Evolutionary conservation across 2,329 filamentous ascomycete genomes (phyloP).

Genomic region (Apiospora saccharicola): DNA sequence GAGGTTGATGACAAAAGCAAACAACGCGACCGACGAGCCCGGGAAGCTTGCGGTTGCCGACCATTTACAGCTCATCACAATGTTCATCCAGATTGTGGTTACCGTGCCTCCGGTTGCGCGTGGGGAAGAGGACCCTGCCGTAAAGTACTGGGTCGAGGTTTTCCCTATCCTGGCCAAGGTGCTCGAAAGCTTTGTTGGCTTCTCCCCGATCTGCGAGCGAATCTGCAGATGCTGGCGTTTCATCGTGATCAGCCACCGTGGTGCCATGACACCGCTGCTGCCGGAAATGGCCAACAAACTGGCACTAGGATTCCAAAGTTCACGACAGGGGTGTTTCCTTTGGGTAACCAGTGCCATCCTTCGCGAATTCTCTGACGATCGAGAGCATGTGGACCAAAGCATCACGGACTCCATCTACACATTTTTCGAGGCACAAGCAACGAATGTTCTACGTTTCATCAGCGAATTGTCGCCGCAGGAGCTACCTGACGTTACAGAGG

Average conservation of each 20-base stretch:
- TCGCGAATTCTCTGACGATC: conserved; percentile 91
- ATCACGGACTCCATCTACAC: conserved; percentile 88
- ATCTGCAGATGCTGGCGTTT: conserved; percentile 95
- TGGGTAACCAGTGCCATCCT: conserved; percentile 97
- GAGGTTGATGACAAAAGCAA: conserved; percentile 85
- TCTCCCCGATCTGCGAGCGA: conserved; percentile 88
- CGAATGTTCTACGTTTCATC: conserved; percentile 87
- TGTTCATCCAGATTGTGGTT: conserved; percentile 80
- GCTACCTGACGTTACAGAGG: conserved; percentile 86
- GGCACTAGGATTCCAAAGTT: conserved; percentile 82
- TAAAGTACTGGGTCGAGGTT: conserved; percentile 95
- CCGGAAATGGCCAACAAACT: conserved; percentile 88
- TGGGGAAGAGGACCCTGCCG: conserved; percentile 82
- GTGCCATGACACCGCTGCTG: conserved; percentile 84
- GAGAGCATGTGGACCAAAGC: conserved; percentile 81
- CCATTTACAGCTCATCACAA: conserved; percentile 89
- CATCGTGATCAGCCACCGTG: conserved; percentile 96
- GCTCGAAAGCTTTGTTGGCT: conserved; percentile 85
- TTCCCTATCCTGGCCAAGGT: conserved; percentile 88
- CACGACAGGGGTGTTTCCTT: conserved; percentile 94
- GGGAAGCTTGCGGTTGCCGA: conserved; percentile 89
- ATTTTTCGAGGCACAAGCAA: conserved; percentile 94
- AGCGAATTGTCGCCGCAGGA: conserved; percentile 80
- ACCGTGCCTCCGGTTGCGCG: conserved; percentile 74
- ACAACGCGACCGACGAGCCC: conserved; percentile 82